These are phyloP conservation scores for Aciculoconidium aculeatum DNA, from an alignment of 805 yeast species.

Conservation along the genomic window DNA sequence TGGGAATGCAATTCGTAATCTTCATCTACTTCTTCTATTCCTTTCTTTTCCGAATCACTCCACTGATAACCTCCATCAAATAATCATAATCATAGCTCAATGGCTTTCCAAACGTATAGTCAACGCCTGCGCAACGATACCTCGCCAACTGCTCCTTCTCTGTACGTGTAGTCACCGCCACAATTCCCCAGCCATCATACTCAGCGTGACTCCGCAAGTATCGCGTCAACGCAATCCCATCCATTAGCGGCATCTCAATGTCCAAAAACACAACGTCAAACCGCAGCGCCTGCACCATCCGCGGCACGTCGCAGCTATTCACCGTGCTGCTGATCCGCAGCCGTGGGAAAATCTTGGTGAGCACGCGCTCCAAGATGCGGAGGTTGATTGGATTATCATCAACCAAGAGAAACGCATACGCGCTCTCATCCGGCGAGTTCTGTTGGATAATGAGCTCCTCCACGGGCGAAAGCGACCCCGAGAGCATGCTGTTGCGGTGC, in stretches of 20 bases:
- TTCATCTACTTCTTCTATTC: no score
- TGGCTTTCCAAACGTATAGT: constrained; percentile 37
- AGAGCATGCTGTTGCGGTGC: constrained; percentile 7
- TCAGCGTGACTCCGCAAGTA: constrained; percentile 6
- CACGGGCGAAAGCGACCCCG: constrained; percentile 5
- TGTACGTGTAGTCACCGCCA: constrained; percentile 37
- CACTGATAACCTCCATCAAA: constrained; percentile 14
- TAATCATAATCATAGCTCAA: constrained; percentile 17
- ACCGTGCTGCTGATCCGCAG: constrained; percentile 21
- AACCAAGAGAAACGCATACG: constrained; percentile 22
- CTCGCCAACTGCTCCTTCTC: constrained; percentile 21
- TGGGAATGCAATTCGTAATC: no score
- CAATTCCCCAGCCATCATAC: constrained; percentile 22
- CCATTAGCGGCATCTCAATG: constrained; percentile 40
- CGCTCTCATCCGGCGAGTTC: constrained; percentile 10
- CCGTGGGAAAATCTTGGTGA: constrained; percentile 30
- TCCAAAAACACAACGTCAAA: constrained; percentile 35
- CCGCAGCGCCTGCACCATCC: constrained; percentile 9
- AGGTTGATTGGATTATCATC: constrained; percentile 40
- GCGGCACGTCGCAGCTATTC: constrained; percentile 25
- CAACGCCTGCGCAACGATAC: constrained; percentile 33
- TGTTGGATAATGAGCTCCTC: constrained; percentile 8
- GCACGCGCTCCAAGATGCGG: constrained; percentile 27
- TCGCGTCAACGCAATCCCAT: constrained; percentile 34
- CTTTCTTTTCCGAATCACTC: constrained; percentile 9